Evolutionary conservation across 2,329 filamentous ascomycete genomes (phyloP).

Genomic region (Penicillium hesseltinei): DNA sequence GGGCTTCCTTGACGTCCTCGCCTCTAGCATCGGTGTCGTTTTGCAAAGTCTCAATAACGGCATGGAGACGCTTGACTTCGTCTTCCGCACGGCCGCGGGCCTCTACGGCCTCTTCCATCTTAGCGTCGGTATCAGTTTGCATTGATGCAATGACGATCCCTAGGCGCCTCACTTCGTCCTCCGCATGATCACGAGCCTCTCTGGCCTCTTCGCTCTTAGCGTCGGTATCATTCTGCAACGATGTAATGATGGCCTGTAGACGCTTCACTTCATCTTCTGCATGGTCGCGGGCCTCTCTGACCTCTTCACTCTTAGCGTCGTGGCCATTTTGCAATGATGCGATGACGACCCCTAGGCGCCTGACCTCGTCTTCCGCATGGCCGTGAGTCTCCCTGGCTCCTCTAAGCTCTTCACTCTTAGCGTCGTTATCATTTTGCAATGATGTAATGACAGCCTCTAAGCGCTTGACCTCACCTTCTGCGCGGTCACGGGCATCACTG

Average conservation of each 20-base stretch:
- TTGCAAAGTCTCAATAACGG: not conserved
- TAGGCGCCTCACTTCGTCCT: constrained; percentile 28
- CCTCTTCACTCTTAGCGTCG: not conserved
- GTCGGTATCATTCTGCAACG: constrained; percentile 16
- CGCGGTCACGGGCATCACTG: constrained; percentile 16
- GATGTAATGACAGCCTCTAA: not conserved
- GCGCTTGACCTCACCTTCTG: constrained; percentile 16
- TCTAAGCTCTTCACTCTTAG: not conserved
- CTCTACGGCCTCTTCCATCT: not conserved
- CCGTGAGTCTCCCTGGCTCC: not conserved
- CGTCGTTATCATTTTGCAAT: not conserved
- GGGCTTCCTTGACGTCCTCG: constrained; percentile 20
- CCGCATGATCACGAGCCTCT: constrained; percentile 19
- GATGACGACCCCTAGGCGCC: not conserved
- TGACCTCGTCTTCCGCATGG: not conserved
- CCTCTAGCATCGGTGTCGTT: constrained; percentile 7
- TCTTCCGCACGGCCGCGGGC: not conserved
- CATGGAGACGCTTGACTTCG: constrained; percentile 4
- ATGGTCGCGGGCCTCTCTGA: constrained; percentile 5
- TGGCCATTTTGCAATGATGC: not conserved
- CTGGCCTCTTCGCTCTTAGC: constrained; percentile 16
- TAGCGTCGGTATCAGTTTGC: not conserved
- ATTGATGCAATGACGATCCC: constrained; percentile 15
- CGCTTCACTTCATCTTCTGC: constrained; percentile 16
- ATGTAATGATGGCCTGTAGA: constrained; percentile 12